These are phyloP conservation scores for Euphorbia pulcherrima DNA, from an alignment of 345 rosid genomes.

Conservation along the genomic window DNA sequence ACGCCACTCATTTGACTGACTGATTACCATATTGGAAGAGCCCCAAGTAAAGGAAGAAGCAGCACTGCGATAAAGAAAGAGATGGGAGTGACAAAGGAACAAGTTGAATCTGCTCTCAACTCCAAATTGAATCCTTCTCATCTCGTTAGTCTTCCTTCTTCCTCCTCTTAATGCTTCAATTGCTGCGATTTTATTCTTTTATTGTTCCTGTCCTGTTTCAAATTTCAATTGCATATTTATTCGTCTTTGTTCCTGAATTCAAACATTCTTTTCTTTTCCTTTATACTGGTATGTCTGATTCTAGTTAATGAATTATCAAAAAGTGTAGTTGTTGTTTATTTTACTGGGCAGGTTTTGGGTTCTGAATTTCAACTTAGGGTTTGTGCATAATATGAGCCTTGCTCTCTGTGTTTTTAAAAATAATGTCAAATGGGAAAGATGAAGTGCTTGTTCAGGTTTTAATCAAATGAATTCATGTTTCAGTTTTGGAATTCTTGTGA, in stretches of 20 bases:
- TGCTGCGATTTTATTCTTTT: background rate
- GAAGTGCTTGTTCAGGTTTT: background rate
- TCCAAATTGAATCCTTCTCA: slow-evolving; percentile 68
- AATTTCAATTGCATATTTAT: background rate
- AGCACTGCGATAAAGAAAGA: background rate
- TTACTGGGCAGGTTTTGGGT: background rate
- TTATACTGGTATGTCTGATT: background rate
- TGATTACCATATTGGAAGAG: background rate
- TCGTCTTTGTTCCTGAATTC: background rate
- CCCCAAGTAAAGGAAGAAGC: background rate
- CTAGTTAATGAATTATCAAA: background rate
- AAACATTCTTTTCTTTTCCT: background rate
- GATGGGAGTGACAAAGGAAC: slow-evolving; percentile 82
- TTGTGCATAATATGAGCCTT: background rate
- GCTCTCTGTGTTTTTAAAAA: background rate
- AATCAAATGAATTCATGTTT: background rate
- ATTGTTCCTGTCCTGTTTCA: background rate
- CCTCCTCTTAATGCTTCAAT: background rate
- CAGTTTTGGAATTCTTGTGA: background rate
- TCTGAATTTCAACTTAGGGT: background rate
- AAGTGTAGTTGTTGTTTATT: background rate
- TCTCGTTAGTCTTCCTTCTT: slow-evolving; percentile 38
- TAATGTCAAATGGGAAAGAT: background rate
- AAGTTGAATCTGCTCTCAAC: slow-evolving; percentile 62
- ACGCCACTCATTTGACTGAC: background rate